Conservation (phyloP, 1,284 basidiomycete species). For the Boletus semigastroideus region DNA sequence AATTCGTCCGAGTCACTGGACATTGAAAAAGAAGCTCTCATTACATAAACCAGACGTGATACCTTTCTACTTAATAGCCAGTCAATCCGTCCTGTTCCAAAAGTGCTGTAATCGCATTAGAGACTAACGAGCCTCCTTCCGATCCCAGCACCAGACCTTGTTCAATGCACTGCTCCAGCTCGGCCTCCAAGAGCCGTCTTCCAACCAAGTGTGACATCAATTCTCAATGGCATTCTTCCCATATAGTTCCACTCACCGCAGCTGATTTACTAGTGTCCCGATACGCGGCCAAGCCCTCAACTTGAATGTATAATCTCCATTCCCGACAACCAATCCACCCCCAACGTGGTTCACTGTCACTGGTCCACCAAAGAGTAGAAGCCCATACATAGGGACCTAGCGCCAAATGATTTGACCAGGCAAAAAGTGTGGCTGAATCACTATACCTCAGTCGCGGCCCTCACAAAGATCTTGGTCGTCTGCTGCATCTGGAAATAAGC, state of each 20-base stretch:
- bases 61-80: not conserved
- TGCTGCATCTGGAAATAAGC: slow-evolving; percentile 83
- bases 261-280: slow-evolving; percentile 85
- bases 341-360: slow-evolving; percentile 78
- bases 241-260: slow-evolving; percentile 51
- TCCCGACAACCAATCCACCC: slow-evolving; percentile 72
- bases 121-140: slow-evolving; percentile 54
- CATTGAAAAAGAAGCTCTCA: not conserved
- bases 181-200: slow-evolving; percentile 69
- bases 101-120: slow-evolving; percentile 70
- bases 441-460: slow-evolving; percentile 85
- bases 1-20: slow-evolving; percentile 39
- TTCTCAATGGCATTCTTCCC: not conserved
- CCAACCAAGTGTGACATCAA: not conserved
- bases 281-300: slow-evolving; percentile 86
- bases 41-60: not conserved
- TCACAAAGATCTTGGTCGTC: slow-evolving; percentile 84
- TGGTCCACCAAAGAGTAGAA: slow-evolving; percentile 83
- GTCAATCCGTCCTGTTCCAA: slow-evolving; percentile 58
- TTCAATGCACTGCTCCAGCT: slow-evolving; percentile 61
- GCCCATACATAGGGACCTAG: slow-evolving; percentile 81
- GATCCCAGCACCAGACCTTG: slow-evolving; percentile 50
- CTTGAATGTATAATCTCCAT: slow-evolving; percentile 51
- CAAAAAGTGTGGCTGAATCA: not conserved
- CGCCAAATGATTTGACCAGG: not conserved